A percentile compares a stretch with the other conserved stretches of the same genome.
Evolutionary conservation across 805 yeast species (phyloP).

Genomic region (Spathaspora arborariae): DNA sequence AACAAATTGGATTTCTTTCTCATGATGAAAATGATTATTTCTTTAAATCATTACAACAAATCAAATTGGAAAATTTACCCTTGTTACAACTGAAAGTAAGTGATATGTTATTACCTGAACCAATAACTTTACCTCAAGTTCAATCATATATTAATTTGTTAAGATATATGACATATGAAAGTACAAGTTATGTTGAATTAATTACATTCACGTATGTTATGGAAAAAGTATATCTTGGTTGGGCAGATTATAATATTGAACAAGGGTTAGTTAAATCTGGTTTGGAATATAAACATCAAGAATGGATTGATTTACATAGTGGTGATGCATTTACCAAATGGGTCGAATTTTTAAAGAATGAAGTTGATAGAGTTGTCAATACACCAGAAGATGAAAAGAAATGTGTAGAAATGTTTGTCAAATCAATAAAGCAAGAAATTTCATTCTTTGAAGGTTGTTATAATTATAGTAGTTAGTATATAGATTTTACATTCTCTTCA

Average conservation of each 20-base stretch:
- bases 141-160: conserved; percentile 33
- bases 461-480: conserved; percentile 11
- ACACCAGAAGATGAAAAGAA: conserved; percentile 16
- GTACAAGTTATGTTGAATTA: conserved; percentile 35
- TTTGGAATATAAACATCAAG: conserved; percentile 43
- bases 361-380: conserved; percentile 37
- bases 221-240: conserved; percentile 49
- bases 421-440: conserved; percentile 37
- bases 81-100: conserved; percentile 20
- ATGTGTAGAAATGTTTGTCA: conserved; percentile 24
- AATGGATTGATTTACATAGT: conserved; percentile 51
- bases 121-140: conserved; percentile 30
- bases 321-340: conserved; percentile 46
- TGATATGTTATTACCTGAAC: conserved; percentile 13
- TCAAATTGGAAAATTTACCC: conserved; percentile 13
- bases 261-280: conserved; percentile 10
- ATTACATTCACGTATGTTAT: conserved; percentile 43
- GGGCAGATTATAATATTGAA: conserved; percentile 41
- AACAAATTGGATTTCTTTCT: conserved; percentile 49
- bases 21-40: conserved; percentile 49
- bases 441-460: conserved; percentile 49
- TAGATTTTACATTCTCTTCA: neutral
- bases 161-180: conserved; percentile 21
- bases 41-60: conserved; percentile 19
- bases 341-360: conserved; percentile 43